phyloP scores from a whole-genome alignment of 2,329 filamentous ascomycete species.

The Colletotrichum karsti region DNA sequence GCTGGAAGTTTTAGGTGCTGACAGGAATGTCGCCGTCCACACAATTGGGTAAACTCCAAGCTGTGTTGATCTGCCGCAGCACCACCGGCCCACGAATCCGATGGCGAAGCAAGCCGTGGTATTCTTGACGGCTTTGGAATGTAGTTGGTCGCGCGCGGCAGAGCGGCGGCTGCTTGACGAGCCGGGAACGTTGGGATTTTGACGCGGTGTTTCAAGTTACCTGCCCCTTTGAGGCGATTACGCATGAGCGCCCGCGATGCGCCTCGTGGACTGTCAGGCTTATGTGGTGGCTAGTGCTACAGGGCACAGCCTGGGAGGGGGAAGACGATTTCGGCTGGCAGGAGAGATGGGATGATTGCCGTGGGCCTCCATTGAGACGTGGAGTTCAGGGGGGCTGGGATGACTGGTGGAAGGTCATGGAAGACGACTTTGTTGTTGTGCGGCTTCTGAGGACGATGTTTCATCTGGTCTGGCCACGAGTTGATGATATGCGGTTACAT shows the following conservation, averaged over 20 bases:
- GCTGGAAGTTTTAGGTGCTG: neutral
- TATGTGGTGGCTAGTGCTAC: neutral
- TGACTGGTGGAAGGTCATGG: neutral
- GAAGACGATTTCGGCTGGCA: constrained; percentile 2
- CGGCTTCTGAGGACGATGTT: no score
- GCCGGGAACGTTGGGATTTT: no score
- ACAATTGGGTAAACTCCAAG: neutral
- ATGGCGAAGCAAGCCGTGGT: neutral
- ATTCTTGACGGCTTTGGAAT: neutral
- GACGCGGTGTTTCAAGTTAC: neutral
- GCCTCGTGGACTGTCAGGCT: neutral
- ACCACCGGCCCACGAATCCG: neutral
- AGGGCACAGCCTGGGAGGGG: constrained; percentile 3
- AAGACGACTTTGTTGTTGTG: neutral
- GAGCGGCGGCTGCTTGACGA: no score
- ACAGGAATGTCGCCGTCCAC: neutral
- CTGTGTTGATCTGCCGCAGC: neutral
- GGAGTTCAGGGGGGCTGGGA: neutral
- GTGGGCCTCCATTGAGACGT: neutral
- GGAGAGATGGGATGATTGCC: constrained; percentile 3
- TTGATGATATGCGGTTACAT: no score
- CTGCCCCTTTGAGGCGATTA: neutral
- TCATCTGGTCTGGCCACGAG: no score
- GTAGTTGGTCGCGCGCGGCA: no score
- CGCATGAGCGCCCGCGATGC: neutral